Evolutionary conservation across 495 filamentous ascomycete species (phyloP).

Genomic region (Darksidea phi): DNA sequence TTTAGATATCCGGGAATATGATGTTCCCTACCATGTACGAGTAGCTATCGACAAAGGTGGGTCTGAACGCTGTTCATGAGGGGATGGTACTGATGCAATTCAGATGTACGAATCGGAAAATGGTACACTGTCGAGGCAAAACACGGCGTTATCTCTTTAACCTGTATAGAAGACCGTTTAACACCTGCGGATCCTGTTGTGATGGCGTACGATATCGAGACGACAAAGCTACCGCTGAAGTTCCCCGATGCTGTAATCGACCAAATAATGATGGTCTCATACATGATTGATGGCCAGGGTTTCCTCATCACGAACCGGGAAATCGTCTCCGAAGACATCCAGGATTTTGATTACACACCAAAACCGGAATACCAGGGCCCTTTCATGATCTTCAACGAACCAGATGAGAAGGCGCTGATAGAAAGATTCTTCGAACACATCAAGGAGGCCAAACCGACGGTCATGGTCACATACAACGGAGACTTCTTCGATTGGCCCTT

Average conservation of each 20-base stretch:
- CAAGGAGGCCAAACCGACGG: constrained; percentile 89
- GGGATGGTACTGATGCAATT: not conserved
- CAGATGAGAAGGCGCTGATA: constrained; percentile 81
- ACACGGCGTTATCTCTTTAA: constrained; percentile 79
- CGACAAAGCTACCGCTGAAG: constrained; percentile 92
- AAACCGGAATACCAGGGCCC: constrained; percentile 92
- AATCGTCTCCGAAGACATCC: constrained; percentile 95
- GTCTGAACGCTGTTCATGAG: not conserved
- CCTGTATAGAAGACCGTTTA: constrained; percentile 82
- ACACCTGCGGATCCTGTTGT: constrained; percentile 90
- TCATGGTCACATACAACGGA: constrained; percentile 99
- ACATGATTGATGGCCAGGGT: constrained; percentile 99
- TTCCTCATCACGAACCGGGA: constrained; percentile 98
- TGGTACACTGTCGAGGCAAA: constrained; percentile 97
- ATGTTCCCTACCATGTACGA: constrained; percentile 98
- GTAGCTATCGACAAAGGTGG: constrained; percentile 92
- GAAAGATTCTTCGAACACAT: constrained; percentile 95
- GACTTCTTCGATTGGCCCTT: constrained; percentile 99
- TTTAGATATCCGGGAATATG: constrained; percentile 98
- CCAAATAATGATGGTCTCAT: constrained; percentile 99
- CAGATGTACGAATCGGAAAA: constrained; percentile 91
- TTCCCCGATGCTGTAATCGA: constrained; percentile 96
- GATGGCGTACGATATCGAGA: constrained; percentile 98
- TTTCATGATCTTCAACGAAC: constrained; percentile 98
- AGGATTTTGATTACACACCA: constrained; percentile 97